Evolutionary conservation across 2,329 filamentous ascomycete species (phyloP).

Genomic region (Thyridium curvatum): DNA sequence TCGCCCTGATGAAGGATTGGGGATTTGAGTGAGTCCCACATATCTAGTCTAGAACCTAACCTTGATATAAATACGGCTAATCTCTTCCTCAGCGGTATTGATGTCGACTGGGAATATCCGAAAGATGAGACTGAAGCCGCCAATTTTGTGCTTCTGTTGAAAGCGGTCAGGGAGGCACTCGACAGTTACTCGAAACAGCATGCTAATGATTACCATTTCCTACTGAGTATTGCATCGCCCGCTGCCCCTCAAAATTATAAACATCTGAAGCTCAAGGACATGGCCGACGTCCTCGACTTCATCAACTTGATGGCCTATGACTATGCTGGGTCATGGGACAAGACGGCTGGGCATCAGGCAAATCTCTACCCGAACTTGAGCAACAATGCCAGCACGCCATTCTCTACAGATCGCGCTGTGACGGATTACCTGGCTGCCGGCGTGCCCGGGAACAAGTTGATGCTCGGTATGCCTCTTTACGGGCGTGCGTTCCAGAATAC

Average conservation of each 20-base stretch:
- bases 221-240: constrained; percentile 46
- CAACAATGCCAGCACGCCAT: constrained; percentile 58
- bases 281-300: constrained; percentile 43
- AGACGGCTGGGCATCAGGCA: constrained; percentile 58
- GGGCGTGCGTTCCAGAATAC: constrained; percentile 64
- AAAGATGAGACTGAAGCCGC: constrained; percentile 28
- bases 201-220: constrained; percentile 41
- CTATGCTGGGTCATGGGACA: constrained; percentile 64
- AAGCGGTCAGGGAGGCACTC: constrained; percentile 37
- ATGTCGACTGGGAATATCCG: constrained; percentile 37
- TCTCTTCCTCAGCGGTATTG: too few relatives aligned
- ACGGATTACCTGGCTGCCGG: constrained; percentile 57
- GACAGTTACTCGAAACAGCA: constrained; percentile 39
- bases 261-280: constrained; percentile 35
- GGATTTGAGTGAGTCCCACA: too few relatives aligned
- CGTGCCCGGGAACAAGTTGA: constrained; percentile 59
- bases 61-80: too few relatives aligned
- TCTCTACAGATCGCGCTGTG: constrained; percentile 61
- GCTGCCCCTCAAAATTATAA: constrained; percentile 42
- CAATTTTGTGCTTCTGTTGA: constrained; percentile 39
- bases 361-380: constrained; percentile 57
- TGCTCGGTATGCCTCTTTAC: constrained; percentile 76
- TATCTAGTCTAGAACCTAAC: too few relatives aligned
- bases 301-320: constrained; percentile 70
- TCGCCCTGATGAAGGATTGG: constrained; percentile 65